Conservation (phyloP, 495 filamentous ascomycete genomes). For the Penicillium steckii region DNA sequence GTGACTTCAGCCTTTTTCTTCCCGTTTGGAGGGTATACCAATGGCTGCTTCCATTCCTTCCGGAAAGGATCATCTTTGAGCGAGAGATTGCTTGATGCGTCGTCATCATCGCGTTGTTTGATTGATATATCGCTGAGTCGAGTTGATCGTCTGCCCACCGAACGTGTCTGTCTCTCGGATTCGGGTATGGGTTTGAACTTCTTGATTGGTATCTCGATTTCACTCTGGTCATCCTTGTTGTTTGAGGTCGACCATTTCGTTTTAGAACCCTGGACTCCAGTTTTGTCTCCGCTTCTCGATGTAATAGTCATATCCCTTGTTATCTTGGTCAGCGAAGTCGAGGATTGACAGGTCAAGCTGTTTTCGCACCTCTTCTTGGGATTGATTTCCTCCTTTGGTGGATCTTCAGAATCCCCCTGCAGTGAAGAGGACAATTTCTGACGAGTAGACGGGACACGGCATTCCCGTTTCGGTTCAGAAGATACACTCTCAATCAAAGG, state of each 20-base stretch:
- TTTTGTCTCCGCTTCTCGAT: not conserved
- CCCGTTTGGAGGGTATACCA: constrained; percentile 68
- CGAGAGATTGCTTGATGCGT: constrained; percentile 4
- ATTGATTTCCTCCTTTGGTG: not conserved
- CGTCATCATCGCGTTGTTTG: constrained; percentile 7
- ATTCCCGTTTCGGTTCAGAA: not conserved
- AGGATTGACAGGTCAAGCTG: not conserved
- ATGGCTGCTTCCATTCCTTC: constrained; percentile 47
- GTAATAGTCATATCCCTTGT: not conserved
- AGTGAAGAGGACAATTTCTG: constrained; percentile 34
- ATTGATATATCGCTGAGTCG: not conserved
- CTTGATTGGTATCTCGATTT: constrained; percentile 32
- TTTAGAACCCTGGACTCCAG: not conserved
- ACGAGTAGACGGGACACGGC: constrained; percentile 15
- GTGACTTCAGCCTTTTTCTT: constrained; percentile 74
- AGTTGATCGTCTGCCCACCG: constrained; percentile 21
- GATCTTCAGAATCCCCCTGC: constrained; percentile 11
- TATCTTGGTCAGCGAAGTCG: not conserved
- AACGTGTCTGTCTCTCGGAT: constrained; percentile 29
- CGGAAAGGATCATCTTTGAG: constrained; percentile 16
- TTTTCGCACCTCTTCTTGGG: not conserved
- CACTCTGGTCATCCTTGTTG: constrained; percentile 4
- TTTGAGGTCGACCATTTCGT: not conserved
- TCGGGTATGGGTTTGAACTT: constrained; percentile 7
- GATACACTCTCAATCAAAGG: not conserved